Percentiles rank a stretch among this genome's conserved stretches.
Conservation (phyloP, 495 filamentous ascomycete species). For the Thozetella sp. region DNA sequence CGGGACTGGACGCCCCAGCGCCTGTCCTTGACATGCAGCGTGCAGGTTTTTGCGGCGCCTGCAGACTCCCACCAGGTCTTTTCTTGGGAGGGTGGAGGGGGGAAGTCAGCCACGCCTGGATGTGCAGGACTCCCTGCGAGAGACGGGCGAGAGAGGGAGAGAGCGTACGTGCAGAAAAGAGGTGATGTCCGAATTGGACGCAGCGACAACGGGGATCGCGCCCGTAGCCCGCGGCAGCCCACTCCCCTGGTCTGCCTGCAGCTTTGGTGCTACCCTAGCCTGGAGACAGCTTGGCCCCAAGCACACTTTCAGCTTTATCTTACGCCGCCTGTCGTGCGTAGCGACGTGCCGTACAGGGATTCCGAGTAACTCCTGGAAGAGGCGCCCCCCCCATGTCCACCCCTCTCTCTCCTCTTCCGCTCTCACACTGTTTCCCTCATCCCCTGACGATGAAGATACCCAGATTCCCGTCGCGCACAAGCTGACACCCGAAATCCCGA, state of each 20-base stretch:
- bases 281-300: constrained; percentile 1
- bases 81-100: no score
- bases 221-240: neutral
- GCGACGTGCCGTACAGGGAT: neutral
- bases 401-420: no score
- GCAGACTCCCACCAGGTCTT: neutral
- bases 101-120: neutral
- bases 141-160: neutral
- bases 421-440: no score
- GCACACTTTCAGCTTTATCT: neutral
- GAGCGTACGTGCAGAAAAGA: neutral
- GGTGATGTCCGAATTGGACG: neutral
- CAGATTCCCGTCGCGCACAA: constrained; percentile 1
- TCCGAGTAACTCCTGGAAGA: neutral
- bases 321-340: neutral
- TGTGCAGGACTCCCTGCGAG: neutral
- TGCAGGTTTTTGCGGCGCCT: neutral
- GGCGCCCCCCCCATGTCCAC: no score
- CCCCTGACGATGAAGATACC: constrained; percentile 1
- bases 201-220: neutral
- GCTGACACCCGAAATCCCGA: no score
- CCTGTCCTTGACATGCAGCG: neutral
- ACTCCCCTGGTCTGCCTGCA: constrained; percentile 1
- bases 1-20: neutral
- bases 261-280: constrained; percentile 1